Evolutionary conservation across 2,329 filamentous ascomycete species (phyloP).

Genomic region (Exutisphaerella laricina): DNA sequence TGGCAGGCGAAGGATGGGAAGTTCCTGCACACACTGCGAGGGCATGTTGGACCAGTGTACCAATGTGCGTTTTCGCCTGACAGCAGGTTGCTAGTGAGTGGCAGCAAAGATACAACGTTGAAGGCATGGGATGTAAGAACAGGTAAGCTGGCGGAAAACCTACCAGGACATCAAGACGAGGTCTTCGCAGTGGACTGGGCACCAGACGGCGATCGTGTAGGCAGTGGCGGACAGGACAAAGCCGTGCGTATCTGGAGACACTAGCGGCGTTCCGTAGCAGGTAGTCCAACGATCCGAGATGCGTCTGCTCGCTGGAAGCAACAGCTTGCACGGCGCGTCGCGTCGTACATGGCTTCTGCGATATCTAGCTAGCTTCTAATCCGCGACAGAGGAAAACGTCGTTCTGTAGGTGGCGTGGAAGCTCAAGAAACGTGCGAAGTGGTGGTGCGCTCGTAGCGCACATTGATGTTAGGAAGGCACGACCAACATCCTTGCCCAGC

Average conservation of each 20-base stretch:
- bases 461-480: too few relatives aligned
- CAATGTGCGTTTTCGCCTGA: conserved; percentile 91
- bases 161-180: conserved; percentile 87
- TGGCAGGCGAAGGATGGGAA: conserved; percentile 73
- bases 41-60: conserved; percentile 87
- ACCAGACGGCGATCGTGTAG: conserved; percentile 80
- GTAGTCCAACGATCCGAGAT: too few relatives aligned
- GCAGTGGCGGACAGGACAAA: conserved; percentile 91
- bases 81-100: conserved; percentile 79
- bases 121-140: conserved; percentile 92
- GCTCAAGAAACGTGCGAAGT: too few relatives aligned
- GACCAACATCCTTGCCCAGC: background rate
- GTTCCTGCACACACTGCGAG: conserved; percentile 81
- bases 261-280: too few relatives aligned
- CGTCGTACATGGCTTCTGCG: too few relatives aligned
- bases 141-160: conserved; percentile 72
- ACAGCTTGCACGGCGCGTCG: too few relatives aligned
- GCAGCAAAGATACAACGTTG: conserved; percentile 84
- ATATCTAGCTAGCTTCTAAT: too few relatives aligned
- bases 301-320: too few relatives aligned
- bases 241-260: conserved; percentile 60
- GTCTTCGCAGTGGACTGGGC: conserved; percentile 96
- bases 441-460: too few relatives aligned
- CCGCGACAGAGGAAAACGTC: too few relatives aligned
- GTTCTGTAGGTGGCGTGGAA: too few relatives aligned